Evolutionary conservation across 2,329 filamentous ascomycete species (phyloP), one percentile per base, ranked within the genome.

Genomic region (Calonectria pseudoturangicola): DNA sequence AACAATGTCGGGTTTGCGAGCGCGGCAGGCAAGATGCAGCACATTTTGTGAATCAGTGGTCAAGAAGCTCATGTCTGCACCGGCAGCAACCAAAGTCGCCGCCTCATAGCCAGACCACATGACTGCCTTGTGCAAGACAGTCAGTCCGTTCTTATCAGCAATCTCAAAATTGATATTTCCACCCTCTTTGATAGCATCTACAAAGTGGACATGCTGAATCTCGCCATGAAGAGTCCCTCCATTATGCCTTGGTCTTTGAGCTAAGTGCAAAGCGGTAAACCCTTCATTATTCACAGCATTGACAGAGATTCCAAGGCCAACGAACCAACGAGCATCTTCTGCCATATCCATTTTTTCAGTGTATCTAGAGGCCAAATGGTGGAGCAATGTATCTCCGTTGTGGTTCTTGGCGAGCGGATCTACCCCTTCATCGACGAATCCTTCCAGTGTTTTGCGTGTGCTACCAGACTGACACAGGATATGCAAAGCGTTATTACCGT

Each of bases 11-110:
- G 69, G 15, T 18, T 73, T 51, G 0, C 74, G 73, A 28, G 77
- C 72, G n/a, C 73, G 74, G 7, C 73, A 78, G 3, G 76, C 71
- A 1, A 79, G n/a, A 62, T 79, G 77, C 1, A 79, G 63, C 4
- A 71, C 30, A 27, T 75, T 77, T 18, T 77, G 74, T 0, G 27
- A 68, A 39, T 79, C 74, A 6, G 16, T 18, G 2, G 77, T 79
- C 41, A 75, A 36, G 18, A 41, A 13, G 12, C 65, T 54, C 0
- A 76, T 13, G 36, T 78, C 47, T 3, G 68, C 68, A 1, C 71
- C 73, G 16, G 64, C 58, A 3, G 27, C 66, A 2, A 75, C n/a
- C 3, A 79, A 16, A 9, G 54, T 63, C 2, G n/a, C 47, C 2
- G 77, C 10, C 12, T 71, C 66, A 27, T 41, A 7, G 43, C 58